phyloP scores from a whole-genome alignment of 148 eudicot genomes.

The Vaccinium vitisidaea region DNA sequence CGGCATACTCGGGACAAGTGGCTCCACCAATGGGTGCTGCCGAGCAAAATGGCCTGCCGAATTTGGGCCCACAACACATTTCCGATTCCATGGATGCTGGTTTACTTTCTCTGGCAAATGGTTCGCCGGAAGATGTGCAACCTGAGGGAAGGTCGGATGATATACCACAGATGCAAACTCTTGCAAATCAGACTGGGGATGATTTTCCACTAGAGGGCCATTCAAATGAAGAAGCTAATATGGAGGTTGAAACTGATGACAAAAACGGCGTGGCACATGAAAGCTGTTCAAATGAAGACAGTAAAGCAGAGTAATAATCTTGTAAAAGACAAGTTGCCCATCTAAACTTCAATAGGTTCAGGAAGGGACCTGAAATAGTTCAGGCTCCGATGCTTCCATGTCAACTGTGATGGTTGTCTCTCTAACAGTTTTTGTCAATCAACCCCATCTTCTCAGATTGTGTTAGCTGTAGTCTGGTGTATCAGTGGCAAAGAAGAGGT shows the following conservation, averaged over 20 bases:
- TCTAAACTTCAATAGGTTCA: neutral
- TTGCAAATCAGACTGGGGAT: conserved; percentile 28
- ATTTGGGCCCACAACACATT: conserved; percentile 15
- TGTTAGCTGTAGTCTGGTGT: neutral
- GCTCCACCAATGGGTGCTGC: conserved; percentile 22
- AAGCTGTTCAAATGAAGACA: conserved; percentile 16
- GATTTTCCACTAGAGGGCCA: conserved; percentile 22
- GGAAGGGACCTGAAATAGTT: conserved; percentile 7
- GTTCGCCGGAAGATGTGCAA: conserved; percentile 21
- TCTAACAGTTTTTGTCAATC: neutral
- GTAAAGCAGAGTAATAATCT: conserved; percentile 18
- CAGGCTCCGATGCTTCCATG: neutral
- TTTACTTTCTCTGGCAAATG: conserved; percentile 23
- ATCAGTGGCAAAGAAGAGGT: neutral
- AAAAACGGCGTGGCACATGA: conserved; percentile 18
- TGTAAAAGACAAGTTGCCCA: conserved; percentile 16
- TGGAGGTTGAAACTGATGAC: conserved; percentile 28
- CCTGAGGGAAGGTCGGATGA: conserved; percentile 25
- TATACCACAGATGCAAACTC: conserved; percentile 17
- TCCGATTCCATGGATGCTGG: conserved; percentile 29
- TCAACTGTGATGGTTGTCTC: neutral
- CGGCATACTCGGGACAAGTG: conserved; percentile 36
- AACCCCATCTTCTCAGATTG: neutral
- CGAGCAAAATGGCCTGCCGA: conserved; percentile 28
- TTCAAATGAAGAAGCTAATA: conserved; percentile 22